Conservation (phyloP, 2,329 filamentous ascomycete species). For the Cadophora gregata region DNA sequence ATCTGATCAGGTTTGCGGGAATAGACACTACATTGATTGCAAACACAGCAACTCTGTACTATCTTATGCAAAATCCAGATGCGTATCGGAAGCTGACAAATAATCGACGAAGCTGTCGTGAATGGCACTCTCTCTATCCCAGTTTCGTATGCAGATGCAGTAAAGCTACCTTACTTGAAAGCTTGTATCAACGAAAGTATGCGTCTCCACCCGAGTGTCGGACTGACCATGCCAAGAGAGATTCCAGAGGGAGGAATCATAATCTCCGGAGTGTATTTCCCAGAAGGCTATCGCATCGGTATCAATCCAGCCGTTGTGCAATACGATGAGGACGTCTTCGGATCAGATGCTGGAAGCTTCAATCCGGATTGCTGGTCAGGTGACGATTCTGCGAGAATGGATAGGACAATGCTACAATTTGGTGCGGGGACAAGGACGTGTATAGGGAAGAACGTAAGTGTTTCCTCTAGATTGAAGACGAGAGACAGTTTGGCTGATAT, state of each 20-base stretch:
- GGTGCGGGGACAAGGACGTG: neutral
- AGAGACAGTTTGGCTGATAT: neutral
- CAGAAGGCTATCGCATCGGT: neutral
- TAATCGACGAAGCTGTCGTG: neutral
- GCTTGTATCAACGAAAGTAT: constrained; percentile 1
- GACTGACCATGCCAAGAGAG: neutral
- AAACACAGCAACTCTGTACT: neutral
- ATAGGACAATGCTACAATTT: neutral
- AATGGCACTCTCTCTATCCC: neutral
- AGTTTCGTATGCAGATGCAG: neutral
- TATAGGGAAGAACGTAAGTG: neutral
- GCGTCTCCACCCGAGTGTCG: neutral
- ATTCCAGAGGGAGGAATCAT: neutral
- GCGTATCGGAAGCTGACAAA: neutral
- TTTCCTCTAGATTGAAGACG: neutral
- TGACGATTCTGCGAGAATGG: neutral
- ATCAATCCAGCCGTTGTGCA: neutral
- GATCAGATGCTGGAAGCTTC: neutral
- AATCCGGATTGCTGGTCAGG: neutral
- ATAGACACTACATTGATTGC: neutral
- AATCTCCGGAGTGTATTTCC: neutral
- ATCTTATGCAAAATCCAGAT: neutral
- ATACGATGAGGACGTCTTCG: neutral
- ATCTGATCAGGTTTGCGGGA: neutral
- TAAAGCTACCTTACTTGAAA: neutral